Percentiles rank a stretch among this genome's conserved stretches.
phyloP scores from a whole-genome alignment of 495 filamentous ascomycete genomes.

The Xylaria nigripes region DNA sequence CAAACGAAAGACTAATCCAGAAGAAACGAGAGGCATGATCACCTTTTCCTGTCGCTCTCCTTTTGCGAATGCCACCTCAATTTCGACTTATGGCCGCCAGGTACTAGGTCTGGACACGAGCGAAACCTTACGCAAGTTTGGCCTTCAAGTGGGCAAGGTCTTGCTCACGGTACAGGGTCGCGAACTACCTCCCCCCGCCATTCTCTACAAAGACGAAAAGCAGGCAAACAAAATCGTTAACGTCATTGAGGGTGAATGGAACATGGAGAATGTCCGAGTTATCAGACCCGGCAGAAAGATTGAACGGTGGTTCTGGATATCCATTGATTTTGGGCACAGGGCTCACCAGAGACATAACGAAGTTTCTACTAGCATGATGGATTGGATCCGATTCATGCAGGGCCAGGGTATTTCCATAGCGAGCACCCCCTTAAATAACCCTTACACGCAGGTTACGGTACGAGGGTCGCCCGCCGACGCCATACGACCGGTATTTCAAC shows the following conservation, averaged over 20 bases:
- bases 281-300: constrained; percentile 23
- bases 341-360: background rate
- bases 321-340: constrained; percentile 1
- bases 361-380: constrained; percentile 14
- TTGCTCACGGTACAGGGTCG: constrained; percentile 52
- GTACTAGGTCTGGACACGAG: constrained; percentile 34
- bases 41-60: constrained; percentile 61
- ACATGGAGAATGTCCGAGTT: constrained; percentile 29
- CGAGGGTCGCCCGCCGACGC: background rate
- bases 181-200: constrained; percentile 39
- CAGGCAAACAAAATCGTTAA: constrained; percentile 2
- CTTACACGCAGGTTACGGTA: background rate
- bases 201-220: constrained; percentile 26
- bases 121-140: constrained; percentile 28
- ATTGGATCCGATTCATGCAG: constrained; percentile 29
- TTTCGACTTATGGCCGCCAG: constrained; percentile 48
- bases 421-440: background rate
- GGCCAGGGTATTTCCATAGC: constrained; percentile 31
- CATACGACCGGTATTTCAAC: constrained; percentile 15
- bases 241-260: constrained; percentile 30
- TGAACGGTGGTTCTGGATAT: constrained; percentile 28
- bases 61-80: constrained; percentile 54
- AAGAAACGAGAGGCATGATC: constrained; percentile 58
- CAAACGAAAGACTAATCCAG: constrained; percentile 42
- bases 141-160: constrained; percentile 33